A percentile compares a stretch with the other conserved stretches of the same genome.
These are phyloP conservation scores for Colletotrichum sp. DNA, from an alignment of 2,329 filamentous ascomycete genomes.

Conservation along the genomic window DNA sequence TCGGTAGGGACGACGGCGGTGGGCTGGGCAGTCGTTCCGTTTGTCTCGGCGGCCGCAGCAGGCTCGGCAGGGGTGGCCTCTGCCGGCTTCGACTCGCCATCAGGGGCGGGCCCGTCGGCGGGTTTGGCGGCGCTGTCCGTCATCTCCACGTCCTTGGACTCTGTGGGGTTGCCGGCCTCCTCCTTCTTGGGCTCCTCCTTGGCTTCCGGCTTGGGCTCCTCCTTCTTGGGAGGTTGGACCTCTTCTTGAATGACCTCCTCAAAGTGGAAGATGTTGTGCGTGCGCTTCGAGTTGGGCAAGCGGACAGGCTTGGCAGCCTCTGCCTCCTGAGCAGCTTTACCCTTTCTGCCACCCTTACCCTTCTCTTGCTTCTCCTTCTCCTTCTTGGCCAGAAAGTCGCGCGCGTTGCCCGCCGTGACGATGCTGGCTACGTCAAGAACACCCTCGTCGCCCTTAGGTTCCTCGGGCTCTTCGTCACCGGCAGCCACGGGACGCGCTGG, in stretches of 20 bases:
- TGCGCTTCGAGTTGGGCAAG: conserved; percentile 75
- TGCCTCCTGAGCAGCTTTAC: conserved; percentile 62
- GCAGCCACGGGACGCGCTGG: conserved; percentile 27
- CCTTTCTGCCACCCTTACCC: conserved; percentile 59
- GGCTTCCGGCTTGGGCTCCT: conserved; percentile 26
- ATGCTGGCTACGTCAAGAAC: conserved; percentile 86
- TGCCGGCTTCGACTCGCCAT: conserved; percentile 24
- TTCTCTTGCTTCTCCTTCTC: conserved; percentile 75
- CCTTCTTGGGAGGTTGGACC: conserved; percentile 38
- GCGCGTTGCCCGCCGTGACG: conserved; percentile 80
- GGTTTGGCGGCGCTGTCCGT: conserved; percentile 19
- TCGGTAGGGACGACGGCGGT: conserved; percentile 9
- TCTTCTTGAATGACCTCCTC: conserved; percentile 70
- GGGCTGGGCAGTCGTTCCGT: conserved; percentile 20
- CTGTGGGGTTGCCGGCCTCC: background rate
- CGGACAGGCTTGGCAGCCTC: conserved; percentile 61
- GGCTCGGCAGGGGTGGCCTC: conserved; percentile 25
- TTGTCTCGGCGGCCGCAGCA: conserved; percentile 18
- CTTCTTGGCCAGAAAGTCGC: conserved; percentile 82
- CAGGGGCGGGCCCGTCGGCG: conserved; percentile 16
- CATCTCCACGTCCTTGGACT: conserved; percentile 25
- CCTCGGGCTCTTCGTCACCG: conserved; percentile 36
- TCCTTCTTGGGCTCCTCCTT: conserved; percentile 9
- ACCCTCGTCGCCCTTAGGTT: conserved; percentile 59
- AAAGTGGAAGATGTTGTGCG: conserved; percentile 73